Percentiles rank a stretch among this genome's conserved stretches.
Evolutionary conservation across 2,329 filamentous ascomycete species (phyloP).

Genomic region (Septoria linicola): DNA sequence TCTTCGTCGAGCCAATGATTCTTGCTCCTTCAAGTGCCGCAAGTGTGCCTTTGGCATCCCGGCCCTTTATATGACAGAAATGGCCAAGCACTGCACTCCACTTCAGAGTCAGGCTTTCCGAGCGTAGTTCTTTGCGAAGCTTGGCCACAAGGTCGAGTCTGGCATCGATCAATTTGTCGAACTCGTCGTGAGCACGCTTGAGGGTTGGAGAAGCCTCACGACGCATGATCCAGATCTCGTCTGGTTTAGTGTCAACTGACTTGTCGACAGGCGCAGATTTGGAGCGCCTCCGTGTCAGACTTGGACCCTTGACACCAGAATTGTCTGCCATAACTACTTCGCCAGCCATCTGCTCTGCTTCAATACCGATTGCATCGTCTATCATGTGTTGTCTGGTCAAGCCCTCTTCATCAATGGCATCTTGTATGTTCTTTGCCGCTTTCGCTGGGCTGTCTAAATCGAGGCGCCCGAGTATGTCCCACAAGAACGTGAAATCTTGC

Average conservation of each 20-base stretch:
- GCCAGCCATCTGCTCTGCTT: slow-evolving; percentile 71
- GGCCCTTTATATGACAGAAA: slow-evolving; percentile 85
- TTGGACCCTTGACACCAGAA: slow-evolving; percentile 51
- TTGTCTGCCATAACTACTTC: slow-evolving; percentile 68
- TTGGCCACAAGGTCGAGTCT: slow-evolving; percentile 60
- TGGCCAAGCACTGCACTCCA: slow-evolving; percentile 88
- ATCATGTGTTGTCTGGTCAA: slow-evolving; percentile 76
- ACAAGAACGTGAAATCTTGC: slow-evolving; percentile 32
- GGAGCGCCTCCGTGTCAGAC: slow-evolving; percentile 26
- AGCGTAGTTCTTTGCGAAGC: slow-evolving; percentile 60
- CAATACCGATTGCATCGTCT: slow-evolving; percentile 68
- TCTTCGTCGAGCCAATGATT: slow-evolving; percentile 74
- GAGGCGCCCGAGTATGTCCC: slow-evolving; percentile 54
- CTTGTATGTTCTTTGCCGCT: slow-evolving; percentile 69
- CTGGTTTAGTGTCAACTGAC: slow-evolving; percentile 25
- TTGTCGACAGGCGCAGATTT: slow-evolving; percentile 17
- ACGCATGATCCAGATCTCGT: slow-evolving; percentile 64
- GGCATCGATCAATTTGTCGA: slow-evolving; percentile 60
- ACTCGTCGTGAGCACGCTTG: slow-evolving; percentile 63
- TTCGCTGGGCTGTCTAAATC: slow-evolving; percentile 64
- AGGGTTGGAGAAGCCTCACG: slow-evolving; percentile 66
- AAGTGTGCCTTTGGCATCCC: slow-evolving; percentile 57
- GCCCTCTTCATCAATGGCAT: slow-evolving; percentile 89
- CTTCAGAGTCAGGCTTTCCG: slow-evolving; percentile 67
- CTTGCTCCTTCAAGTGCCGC: slow-evolving; percentile 46